phyloP scores from a whole-genome alignment of 352 stramenopile species.

The Blastocystis sp. region DNA sequence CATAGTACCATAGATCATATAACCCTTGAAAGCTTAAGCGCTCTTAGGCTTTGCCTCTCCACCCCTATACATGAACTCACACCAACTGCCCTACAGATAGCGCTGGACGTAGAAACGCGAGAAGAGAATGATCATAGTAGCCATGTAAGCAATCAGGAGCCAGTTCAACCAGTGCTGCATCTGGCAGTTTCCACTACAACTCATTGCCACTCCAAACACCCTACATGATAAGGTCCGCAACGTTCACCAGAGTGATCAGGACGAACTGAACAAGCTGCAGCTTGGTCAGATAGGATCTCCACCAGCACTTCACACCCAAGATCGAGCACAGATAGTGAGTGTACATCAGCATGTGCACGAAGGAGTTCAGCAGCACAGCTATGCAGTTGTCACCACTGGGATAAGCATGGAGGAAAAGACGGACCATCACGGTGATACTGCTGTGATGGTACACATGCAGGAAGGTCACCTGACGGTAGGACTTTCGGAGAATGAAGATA shows the following conservation, averaged over 20 bases:
- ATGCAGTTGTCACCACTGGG: constrained; percentile 49
- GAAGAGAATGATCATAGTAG: constrained; percentile 59
- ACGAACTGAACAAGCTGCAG: constrained; percentile 60
- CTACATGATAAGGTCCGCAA: constrained; percentile 39
- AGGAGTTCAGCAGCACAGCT: constrained; percentile 44
- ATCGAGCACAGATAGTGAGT: constrained; percentile 59
- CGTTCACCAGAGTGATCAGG: constrained; percentile 28
- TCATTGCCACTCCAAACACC: background rate
- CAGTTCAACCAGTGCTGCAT: constrained; percentile 24
- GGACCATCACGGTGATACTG: constrained; percentile 32
- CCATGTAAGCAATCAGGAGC: constrained; percentile 56
- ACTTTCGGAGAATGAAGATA: constrained; percentile 58
- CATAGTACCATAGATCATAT: too few relatives aligned
- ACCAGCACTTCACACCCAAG: constrained; percentile 53
- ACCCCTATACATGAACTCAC: background rate
- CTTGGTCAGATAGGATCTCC: constrained; percentile 46
- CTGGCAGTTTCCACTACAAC: constrained; percentile 9
- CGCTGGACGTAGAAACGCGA: constrained; percentile 52
- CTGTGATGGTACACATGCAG: constrained; percentile 62
- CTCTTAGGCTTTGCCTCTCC: constrained; percentile 17
- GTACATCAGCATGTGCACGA: constrained; percentile 61
- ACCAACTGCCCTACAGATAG: background rate
- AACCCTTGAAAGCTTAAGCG: background rate
- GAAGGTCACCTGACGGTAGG: constrained; percentile 60
- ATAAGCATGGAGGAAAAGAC: constrained; percentile 22